Base-by-base conservation (phyloP, 2,329 filamentous ascomycete species). In the Orbilia javanica region DNA sequence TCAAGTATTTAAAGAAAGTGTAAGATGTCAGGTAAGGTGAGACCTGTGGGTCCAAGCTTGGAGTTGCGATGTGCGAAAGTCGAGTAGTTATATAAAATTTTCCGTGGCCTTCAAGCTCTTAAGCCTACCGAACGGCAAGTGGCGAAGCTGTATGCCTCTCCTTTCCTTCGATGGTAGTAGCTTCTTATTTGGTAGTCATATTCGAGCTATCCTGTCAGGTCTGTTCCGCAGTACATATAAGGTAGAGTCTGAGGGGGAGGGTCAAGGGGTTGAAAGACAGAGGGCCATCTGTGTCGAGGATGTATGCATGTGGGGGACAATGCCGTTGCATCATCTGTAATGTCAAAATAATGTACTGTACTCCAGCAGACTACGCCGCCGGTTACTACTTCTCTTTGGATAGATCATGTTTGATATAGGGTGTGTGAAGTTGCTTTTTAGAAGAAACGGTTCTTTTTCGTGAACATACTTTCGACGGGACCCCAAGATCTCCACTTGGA, bases 51-150 rank as follows among this genome's bases (percentile, higher is more conserved):
- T 77, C 73, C 73, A 70, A 77, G 73, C 73, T 77, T 77, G 65
- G 64, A 77, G 73, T 77, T 77, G 73, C 73, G 73, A 77, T 65
- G 73, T 77, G 73, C 73, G 73, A 77, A 67, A 71, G 73, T 64
- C 67, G 73, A 77, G 73, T 63, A 68, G 70, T 74, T 77, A 77
- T 77, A 77, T 77, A 77, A 74, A 76, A 77, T 70, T 73, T 71
- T 77, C 73, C 73, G 53, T 69, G 52, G 57, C 42, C 63, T 42
- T 67, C 29, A 7, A 53, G 27, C 13, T 66, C 4, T 77, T 60
- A 77, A 69, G 73, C 66, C 73, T 71, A 65, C 73, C 73, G 55
- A 69, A 77, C 65, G 60, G 73, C 64, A 69, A 77, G 73, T 77
- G 73, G 73, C 73, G 73, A 77, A 77, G 73, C 66, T 77, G 50